Percentiles rank a stretch among this genome's conserved stretches.
Evolutionary conservation across 1,284 basidiomycete genomes (phyloP).

Genomic region (Coniferiporia weirii): DNA sequence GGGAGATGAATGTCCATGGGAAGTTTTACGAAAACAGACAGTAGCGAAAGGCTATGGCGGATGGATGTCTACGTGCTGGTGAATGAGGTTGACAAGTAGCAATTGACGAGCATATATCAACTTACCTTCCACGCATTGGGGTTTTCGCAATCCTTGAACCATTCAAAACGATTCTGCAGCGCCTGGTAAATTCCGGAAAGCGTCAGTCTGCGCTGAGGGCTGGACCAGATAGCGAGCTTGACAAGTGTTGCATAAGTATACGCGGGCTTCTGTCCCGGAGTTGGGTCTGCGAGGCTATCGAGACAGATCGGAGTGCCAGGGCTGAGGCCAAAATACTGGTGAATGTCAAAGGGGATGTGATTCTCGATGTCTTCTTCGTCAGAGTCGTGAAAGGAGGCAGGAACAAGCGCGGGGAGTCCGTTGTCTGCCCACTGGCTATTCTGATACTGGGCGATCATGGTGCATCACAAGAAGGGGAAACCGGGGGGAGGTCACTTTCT

Average conservation of each 20-base stretch:
- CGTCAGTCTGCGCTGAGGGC: conserved; percentile 49
- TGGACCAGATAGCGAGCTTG: conserved; percentile 69
- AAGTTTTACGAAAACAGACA: conserved; percentile 72
- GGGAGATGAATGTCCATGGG: conserved; percentile 60
- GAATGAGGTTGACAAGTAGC: conserved; percentile 10
- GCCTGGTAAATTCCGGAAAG: conserved; percentile 60
- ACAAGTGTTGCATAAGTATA: conserved; percentile 54
- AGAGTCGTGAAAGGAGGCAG: conserved; percentile 15
- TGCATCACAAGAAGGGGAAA: neutral
- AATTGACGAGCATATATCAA: conserved; percentile 12
- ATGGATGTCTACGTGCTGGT: conserved; percentile 62
- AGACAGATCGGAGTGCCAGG: conserved; percentile 39
- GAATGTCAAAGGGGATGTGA: conserved; percentile 10
- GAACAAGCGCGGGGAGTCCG: conserved; percentile 7
- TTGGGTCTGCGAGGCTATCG: conserved; percentile 45
- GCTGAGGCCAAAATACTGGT: conserved; percentile 12
- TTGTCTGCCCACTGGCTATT: neutral
- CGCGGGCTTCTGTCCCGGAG: conserved; percentile 45
- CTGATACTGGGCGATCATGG: neutral
- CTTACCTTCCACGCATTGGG: conserved; percentile 63
- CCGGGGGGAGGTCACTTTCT: neutral
- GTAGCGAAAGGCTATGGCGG: conserved; percentile 82
- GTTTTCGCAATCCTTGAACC: conserved; percentile 42
- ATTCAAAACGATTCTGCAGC: conserved; percentile 54
- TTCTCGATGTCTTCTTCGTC: conserved; percentile 7